These are phyloP conservation scores for Raffaelea arxii DNA, from an alignment of 2,329 filamentous ascomycete genomes.

Conservation along the genomic window DNA sequence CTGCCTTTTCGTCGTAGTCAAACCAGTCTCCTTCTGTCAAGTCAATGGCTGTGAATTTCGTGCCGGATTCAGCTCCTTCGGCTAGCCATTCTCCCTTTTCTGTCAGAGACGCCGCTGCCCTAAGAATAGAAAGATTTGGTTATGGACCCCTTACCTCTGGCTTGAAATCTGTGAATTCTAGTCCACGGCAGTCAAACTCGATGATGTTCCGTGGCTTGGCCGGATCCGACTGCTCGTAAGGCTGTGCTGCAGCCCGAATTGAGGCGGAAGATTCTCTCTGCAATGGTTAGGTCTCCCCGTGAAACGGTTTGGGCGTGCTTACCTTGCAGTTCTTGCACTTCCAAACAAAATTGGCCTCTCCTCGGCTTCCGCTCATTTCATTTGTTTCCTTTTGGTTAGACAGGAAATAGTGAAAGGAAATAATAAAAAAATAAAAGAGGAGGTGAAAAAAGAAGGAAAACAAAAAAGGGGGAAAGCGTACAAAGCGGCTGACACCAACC, in stretches of 20 bases:
- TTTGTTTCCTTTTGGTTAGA: conserved; percentile 72
- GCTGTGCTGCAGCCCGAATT: conserved; percentile 62
- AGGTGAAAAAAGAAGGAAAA: neutral
- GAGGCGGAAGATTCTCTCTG: conserved; percentile 79
- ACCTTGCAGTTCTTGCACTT: conserved; percentile 98
- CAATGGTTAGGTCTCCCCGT: neutral
- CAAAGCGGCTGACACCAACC: conserved; percentile 81
- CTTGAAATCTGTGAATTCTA: conserved; percentile 87
- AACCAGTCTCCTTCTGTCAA: conserved; percentile 90
- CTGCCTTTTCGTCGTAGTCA: conserved; percentile 91
- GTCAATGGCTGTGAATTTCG: conserved; percentile 75
- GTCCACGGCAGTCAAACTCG: conserved; percentile 84
- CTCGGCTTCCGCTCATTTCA: conserved; percentile 84
- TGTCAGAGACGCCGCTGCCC: neutral
- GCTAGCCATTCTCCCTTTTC: conserved; percentile 79
- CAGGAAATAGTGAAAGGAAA: neutral
- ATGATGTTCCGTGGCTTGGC: conserved; percentile 71
- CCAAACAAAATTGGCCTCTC: conserved; percentile 99
- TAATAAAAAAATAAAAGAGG: neutral
- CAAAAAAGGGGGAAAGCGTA: conserved; percentile 34
- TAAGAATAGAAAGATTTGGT: neutral
- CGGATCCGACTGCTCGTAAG: conserved; percentile 63
- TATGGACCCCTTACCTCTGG: conserved; percentile 55
- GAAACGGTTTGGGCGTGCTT: too few species aligned
- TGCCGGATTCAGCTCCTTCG: conserved; percentile 68